Evolutionary conservation across 2,329 filamentous ascomycete species (phyloP), one percentile per base, ranked within the genome.

Genomic region (Teratosphaeria epicoccoides): DNA sequence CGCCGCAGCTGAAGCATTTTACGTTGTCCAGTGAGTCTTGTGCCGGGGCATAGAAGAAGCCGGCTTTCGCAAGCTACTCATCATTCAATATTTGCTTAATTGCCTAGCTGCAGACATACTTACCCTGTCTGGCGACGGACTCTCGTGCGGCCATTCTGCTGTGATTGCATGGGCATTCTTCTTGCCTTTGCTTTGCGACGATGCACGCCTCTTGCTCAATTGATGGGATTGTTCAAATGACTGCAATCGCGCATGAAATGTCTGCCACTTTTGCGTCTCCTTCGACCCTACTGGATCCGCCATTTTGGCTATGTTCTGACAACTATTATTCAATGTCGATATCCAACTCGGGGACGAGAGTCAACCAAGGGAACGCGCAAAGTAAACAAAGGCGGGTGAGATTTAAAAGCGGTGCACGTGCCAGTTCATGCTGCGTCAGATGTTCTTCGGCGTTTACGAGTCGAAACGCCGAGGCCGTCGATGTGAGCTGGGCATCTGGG

Each of bases 31-130:
- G 84, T 63, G 83, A 87, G 46, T 81, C 78, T 49, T 80, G 76
- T 12, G 80, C 81, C 1, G 93, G 91, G 55, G 83, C 80, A 71
- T 88, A 97, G 71, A 85, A 93, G 72, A 98, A 95, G 33, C 93
- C 93, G 52, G 93, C 91, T 64, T 81, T 82, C 4, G 93, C 91
- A 62, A 98, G 83, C 86, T 95, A 20, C 14, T 2, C 17, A 22
- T n/a, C 23, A 40, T 24, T 33, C 46, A n/a, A 20, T 20, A 46
- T 46, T 44, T 23, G 22, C 7, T 17, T 46, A 23, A 46, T 14
- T 17, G 33, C n/a, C 5, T 17, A 5, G 12, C 14, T 20, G n/a
- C 1, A 17, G 14, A 20, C 14, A 20, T 20, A 22, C 71, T 59
- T 72, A 87, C 85, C 58, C 84, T 79, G 58, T 80, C 76, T 11